Evolutionary conservation across 345 rosid species (phyloP), one percentile per base, ranked within the genome.

Genomic region (Eutrema japonicum): DNA sequence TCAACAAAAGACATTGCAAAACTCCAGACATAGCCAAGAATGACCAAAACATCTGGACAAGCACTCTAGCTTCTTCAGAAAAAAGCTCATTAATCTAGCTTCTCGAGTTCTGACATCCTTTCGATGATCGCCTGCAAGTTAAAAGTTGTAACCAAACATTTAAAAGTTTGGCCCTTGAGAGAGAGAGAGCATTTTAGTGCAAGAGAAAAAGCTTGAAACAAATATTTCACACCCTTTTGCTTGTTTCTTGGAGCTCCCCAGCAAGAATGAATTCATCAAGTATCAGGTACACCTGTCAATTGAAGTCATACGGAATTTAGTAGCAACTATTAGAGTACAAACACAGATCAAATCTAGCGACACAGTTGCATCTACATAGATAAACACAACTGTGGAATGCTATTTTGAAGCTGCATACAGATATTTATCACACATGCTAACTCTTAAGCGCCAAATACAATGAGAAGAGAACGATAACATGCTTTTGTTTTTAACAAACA

Each of bases 171-270:
- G 18, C 0, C 2, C n/a, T 65, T 10, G 5, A 68, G 10, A 8
- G 32, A 14, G 35, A 32, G 18, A 3, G 10, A 47, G 36, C 54
- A 48, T 32, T 18, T 4, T 0, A 22, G 41, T 36, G 18, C 11
- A 38, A 70, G 10, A 59, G 4, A 16, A 43, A 22, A 35, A 42
- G 33, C 32, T 6, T 30, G 43, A 42, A 22, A 29, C 14, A 9
- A 32, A 33, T 36, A 37, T 8, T 57, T 26, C 57, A 71, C 0
- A 93, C 98, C 93, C 83, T 89, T 82, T 93, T 95, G 92, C 99
- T 95, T 72, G 99, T 95, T 86, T 94, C 98, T 86, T 94, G 98
- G 22, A 94, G 96, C 79, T 94, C 98, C n/a, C 98, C 98, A 16
- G 96, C 98, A 73, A 94, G 97, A 80, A 94, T 94, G 85, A 94